These are phyloP conservation scores for Aureobasidium sp. DNA, from an alignment of 2,329 filamentous ascomycete genomes.

Conservation along the genomic window DNA sequence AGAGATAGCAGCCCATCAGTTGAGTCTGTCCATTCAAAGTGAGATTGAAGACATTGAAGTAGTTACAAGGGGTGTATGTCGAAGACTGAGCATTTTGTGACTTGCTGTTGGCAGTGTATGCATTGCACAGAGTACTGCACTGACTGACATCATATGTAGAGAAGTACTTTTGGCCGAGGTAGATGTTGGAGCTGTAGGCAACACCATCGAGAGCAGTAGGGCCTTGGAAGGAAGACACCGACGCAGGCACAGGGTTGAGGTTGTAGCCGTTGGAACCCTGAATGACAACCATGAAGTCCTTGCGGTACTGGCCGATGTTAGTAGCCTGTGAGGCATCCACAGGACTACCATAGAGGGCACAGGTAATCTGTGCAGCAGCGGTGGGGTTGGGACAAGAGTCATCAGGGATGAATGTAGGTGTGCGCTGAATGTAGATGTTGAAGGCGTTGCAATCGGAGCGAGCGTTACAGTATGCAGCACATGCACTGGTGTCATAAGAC, in stretches of 20 bases:
- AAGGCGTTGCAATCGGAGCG: constrained; percentile 19
- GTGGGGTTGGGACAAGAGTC: constrained; percentile 16
- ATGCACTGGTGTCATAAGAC: constrained; percentile 16
- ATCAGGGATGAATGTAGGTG: constrained; percentile 18
- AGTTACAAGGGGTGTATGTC: constrained; percentile 19
- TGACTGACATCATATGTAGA: constrained; percentile 8
- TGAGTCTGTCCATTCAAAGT: constrained; percentile 16
- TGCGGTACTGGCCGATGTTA: constrained; percentile 24
- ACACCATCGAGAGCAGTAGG: constrained; percentile 15
- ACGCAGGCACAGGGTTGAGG: constrained; percentile 12
- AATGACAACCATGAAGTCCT: constrained; percentile 26
- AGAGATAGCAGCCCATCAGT: constrained; percentile 17
- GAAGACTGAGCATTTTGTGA: background rate
- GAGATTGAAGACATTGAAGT: constrained; percentile 20
- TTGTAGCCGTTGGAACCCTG: constrained; percentile 18
- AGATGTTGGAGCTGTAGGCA: background rate
- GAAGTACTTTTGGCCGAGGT: constrained; percentile 13
- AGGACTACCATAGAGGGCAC: constrained; percentile 16
- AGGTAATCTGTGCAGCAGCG: constrained; percentile 11
- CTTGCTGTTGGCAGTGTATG: constrained; percentile 6
- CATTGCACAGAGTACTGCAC: constrained; percentile 13
- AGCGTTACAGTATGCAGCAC: constrained; percentile 18
- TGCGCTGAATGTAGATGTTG: constrained; percentile 21
- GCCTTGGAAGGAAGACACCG: constrained; percentile 15
- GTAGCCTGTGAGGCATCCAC: constrained; percentile 20